Evolutionary conservation across 2,329 filamentous ascomycete genomes (phyloP), one percentile per base, ranked within the genome.

Genomic region (Alternaria tenuissima): DNA sequence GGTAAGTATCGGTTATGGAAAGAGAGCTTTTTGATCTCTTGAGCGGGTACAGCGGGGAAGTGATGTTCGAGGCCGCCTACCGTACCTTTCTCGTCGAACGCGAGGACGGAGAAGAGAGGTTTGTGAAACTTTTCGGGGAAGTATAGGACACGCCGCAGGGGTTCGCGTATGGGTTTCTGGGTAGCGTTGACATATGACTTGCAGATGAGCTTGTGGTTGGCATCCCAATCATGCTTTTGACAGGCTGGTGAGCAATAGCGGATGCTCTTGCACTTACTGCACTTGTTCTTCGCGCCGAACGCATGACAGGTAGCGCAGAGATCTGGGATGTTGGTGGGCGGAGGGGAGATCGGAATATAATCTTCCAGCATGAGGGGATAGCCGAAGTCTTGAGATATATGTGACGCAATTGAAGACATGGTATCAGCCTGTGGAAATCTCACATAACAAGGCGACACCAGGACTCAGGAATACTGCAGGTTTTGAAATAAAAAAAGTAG

Each of bases 191-290:
- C 22, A 20, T 51, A 61, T 7, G 26, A 11, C 18, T 57, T 60
- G 62, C 64, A 68, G 28, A 61, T 11, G 3, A 51, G 32, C 18
- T 62, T 65, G 56, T 68, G 64, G 5, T 28, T 3, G 5, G 30
- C 8, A 3, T 12, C 14, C 66, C 64, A 65, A 44, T 65, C 57
- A 6, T 3, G 24, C 7, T 38, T 44, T 42, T 68, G 64, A 43
- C 59, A 65, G 38, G 22, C 9, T 24, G 26, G 9, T 24, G 48
- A 52, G 61, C 66, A 68, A 46, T 67, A 67, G 53, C 43, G 43
- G 44, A 59, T 58, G n/a, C 38, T 54, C 11, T 61, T 63, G 55
- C 59, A 66, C 16, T 26, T 47, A 38, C 55, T 58, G 55, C 64
- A 68, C 24, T 22, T 8, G n/a, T 26, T 16, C 41, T n/a, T 36